Evolutionary conservation across 2,329 filamentous ascomycete species (phyloP), one percentile per base, ranked within the genome.

Genomic region (Fusarium sp.): DNA sequence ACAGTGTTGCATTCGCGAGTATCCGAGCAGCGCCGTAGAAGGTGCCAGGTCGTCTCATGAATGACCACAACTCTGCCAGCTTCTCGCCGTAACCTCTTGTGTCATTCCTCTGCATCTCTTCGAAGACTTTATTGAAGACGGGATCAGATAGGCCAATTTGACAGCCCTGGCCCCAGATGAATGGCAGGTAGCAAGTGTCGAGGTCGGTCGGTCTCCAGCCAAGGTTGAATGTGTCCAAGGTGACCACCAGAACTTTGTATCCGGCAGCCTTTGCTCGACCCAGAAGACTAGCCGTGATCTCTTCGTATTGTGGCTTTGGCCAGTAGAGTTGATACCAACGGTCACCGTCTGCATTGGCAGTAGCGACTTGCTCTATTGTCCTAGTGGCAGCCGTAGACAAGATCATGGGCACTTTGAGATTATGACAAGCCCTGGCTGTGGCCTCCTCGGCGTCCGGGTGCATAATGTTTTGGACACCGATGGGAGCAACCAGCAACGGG

Each of bases 291-390:
- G 85, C 81, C 0, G 91, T 94, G 58, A 94, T 82, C 4, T 90
- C 87, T 55, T 94, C 86, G 58, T 88, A 86, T 18, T 84, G 66
- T 0, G 92, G 91, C 90, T 70, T 71, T 1, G 68, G 68, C 68
- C 91, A 94, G 80, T 94, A 94, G 0, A 94, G 85, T 76, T 94
- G 92, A 76, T 87, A 94, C 90, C 91, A 94, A 11, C 90, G 82
- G 34, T 86, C 82, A 0, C 88, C 88, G 6, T 86, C 79, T 0
- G 86, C 86, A 53, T 86, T 89, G 0, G 88, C 89, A 8, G 82
- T 74, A 0, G 89, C 90, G 0, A 93, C 86, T 52, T 93, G 87
- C 76, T 93, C 91, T 62, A 94, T 91, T 1, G 86, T 86, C 34
- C 86, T 84, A 3, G 86, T 83, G 4, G 89, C 86, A 2, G 91